Conservation (phyloP, 2,329 filamentous ascomycete genomes). For the Bipolaris zeicola region DNA sequence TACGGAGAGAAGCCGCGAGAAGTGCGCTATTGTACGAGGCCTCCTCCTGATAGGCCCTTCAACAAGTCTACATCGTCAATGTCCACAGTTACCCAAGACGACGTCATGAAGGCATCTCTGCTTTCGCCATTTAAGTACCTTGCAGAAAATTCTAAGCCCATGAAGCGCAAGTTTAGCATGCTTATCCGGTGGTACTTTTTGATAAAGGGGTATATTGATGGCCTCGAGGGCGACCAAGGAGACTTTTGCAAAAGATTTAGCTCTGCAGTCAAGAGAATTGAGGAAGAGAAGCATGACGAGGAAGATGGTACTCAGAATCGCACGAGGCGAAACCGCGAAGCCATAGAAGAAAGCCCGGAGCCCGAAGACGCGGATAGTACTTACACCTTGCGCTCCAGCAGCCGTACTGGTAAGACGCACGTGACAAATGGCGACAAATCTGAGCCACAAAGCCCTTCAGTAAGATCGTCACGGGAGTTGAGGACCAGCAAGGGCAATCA, state of each 20-base stretch:
- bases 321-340: neutral
- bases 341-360: constrained; percentile 16
- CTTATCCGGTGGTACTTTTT: constrained; percentile 19
- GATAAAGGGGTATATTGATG: constrained; percentile 2
- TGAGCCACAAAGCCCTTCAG: neutral
- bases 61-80: neutral
- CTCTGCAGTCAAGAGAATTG: constrained; percentile 2
- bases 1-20: constrained; percentile 11
- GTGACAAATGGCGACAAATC: neutral
- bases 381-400: constrained; percentile 4
- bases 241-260: constrained; percentile 7
- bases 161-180: constrained; percentile 13
- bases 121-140: constrained; percentile 15
- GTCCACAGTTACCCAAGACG: constrained; percentile 2
- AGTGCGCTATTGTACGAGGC: constrained; percentile 9
- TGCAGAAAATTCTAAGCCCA: neutral
- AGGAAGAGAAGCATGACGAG: neutral
- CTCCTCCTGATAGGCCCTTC: neutral
- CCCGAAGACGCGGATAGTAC: constrained; percentile 7
- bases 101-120: constrained; percentile 8
- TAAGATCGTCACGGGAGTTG: neutral
- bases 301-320: neutral
- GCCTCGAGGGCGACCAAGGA: constrained; percentile 4
- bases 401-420: neutral
- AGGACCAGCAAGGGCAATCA: constrained; percentile 1